Evolutionary conservation across 129 eudicot species (phyloP), one percentile per base, ranked within the genome.

Genomic region (Tanacetum coccineum): DNA sequence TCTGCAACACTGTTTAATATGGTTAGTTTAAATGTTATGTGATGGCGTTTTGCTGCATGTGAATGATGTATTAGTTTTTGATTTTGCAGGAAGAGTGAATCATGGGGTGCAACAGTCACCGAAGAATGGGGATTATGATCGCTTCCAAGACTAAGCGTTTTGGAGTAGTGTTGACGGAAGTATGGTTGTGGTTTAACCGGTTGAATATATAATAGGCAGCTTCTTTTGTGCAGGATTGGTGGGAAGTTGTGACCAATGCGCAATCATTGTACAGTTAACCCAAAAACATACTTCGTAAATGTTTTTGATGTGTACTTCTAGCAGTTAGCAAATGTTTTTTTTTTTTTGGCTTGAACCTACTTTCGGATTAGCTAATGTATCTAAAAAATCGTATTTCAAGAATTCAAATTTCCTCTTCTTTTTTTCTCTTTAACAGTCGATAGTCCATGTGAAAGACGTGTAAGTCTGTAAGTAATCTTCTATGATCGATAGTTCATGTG

Each of bases 41-140:
- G 42, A 36, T 36, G 42, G 42, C 2, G 2, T 36, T 36, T 36
- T 36, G 42, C 0, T 36, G 0, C 42, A 52, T 4, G 64, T 17
- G 25, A 59, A 6, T 57, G 2, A 4, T 25, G 49, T 0, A 22
- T 14, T 52, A 17, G 2, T 44, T 54, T 4, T 47, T 50, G 60
- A 30, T 73, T 79, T 68, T 76, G 76, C 79, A 85, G 90, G 90
- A 69, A 74, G 84, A 57, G 76, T 80, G 74, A 79, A 81, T 54
- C 84, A 77, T 36, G 84, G 77, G 47, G 68, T 40, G 9, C 80
- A 79, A 13, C 80, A 79, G 28, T 84, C 91, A 65, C 90, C 91
- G 9, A 82, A 87, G 67, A 82, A 71, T 19, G 90, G 91, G 30
- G 83, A 84, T 39, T 81, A 78, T 26, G 89, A 83, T 58, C 85